phyloP scores from a whole-genome alignment of 2,329 filamentous ascomycete genomes.

The Colletotrichum caudatum region DNA sequence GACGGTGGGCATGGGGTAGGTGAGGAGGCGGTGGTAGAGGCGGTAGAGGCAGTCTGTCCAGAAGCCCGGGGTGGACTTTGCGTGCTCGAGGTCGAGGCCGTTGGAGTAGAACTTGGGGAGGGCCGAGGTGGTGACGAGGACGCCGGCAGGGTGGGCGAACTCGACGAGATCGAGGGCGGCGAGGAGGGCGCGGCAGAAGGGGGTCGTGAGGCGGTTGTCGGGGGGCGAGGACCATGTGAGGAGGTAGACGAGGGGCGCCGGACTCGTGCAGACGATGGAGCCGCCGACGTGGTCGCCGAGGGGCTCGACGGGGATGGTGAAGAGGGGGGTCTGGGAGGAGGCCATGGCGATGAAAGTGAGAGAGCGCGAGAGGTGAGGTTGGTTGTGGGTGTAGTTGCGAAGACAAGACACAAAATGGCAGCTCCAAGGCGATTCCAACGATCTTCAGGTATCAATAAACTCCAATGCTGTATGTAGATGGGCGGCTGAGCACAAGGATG shows the following conservation, averaged over 20 bases:
- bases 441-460: not conserved
- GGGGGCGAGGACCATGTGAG: conserved; percentile 77
- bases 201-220: conserved; percentile 80
- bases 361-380: not conserved
- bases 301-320: conserved; percentile 69
- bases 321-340: conserved; percentile 56
- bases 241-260: conserved; percentile 74
- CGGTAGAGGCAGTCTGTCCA: conserved; percentile 71
- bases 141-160: conserved; percentile 70
- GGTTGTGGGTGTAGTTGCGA: not conserved
- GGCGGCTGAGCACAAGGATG: not conserved
- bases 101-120: conserved; percentile 87
- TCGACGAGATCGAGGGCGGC: conserved; percentile 82
- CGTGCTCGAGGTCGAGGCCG: conserved; percentile 81
- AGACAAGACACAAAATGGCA: not conserved
- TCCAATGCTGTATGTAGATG: not conserved
- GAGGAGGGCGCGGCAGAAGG: conserved; percentile 75
- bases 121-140: conserved; percentile 80
- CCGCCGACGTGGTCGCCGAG: conserved; percentile 63
- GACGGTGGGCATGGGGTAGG: conserved; percentile 84
- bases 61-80: conserved; percentile 70
- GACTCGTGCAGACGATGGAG: conserved; percentile 71
- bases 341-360: conserved; percentile 45
- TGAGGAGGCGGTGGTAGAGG: conserved; percentile 71
- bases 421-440: too few species aligned